Base-by-base conservation (phyloP, 176 grass and related monocot species). In the Carex myosuroides region DNA sequence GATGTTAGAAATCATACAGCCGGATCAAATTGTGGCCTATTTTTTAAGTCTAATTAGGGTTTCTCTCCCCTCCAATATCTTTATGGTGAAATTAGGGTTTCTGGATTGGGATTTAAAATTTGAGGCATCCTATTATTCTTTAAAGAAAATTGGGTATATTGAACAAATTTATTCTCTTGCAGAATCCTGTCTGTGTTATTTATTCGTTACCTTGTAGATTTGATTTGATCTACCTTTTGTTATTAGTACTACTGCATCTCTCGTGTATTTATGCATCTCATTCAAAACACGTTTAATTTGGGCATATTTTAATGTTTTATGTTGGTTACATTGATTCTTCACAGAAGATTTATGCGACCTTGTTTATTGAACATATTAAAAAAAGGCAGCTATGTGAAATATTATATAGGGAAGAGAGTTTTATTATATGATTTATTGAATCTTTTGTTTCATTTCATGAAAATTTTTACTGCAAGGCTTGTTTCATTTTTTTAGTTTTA, bases 181-280 rank as follows among this genome's bases (percentile, higher is more conserved):
- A 13, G 17, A 32, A 77, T 55, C 60, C 8, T 53, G 3, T 67
- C 44, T 81, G 39, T 81, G 9, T 82, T 60, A 52, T 82, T 33
- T 65, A 30, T 54, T 33, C 14, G 42, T 67, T 24, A 9, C 14
- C 11, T 46, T 14, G 61, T 18, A 83, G 46, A 65, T 32, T 82
- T 83, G 80, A 83, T 83, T 68, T 41, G 60, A 79, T 79, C 52
- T 70, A 39, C 66, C 8, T 8, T 70, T 41, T 80, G 42, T 54
- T 78, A 80, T 57, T 20, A 46, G 44, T 33, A 32, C 30, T 77
- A 77, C 72, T 24, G 5, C 24, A 77, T 79, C 46, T 13, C 56
- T 64, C 12, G 16, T 37, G 9, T 64, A 21, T 41, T 16, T 52
- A 44, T 64, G 57, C 33, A 65, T 83, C 60, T 56, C 29, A 32